These are phyloP conservation scores for Diutina mesorugosa DNA, from an alignment of 1,139 yeast species.

Conservation along the genomic window DNA sequence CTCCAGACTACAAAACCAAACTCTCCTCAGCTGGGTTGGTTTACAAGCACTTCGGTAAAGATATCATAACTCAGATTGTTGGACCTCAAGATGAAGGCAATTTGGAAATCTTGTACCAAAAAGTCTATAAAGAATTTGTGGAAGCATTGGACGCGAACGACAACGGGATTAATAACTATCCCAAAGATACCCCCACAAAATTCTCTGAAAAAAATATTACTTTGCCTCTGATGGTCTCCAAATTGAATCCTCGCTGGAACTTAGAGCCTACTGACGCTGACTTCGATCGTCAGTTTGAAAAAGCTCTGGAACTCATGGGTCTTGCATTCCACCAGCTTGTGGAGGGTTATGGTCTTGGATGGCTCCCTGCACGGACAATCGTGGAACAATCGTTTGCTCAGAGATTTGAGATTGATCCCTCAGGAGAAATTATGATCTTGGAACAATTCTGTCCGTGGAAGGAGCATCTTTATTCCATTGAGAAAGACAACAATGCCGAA, in stretches of 20 bases:
- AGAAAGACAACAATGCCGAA: conserved; percentile 39
- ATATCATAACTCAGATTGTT: conserved; percentile 33
- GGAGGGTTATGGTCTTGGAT: conserved; percentile 64
- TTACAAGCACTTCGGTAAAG: conserved; percentile 85
- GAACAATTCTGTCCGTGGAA: conserved; percentile 86
- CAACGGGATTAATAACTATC: conserved; percentile 75
- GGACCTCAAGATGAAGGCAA: conserved; percentile 16
- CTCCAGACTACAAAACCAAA: conserved; percentile 41
- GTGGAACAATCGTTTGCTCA: conserved; percentile 57
- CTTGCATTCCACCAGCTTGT: conserved; percentile 57
- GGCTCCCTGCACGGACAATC: conserved; percentile 81
- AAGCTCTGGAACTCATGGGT: conserved; percentile 80
- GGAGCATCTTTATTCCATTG: conserved; percentile 73
- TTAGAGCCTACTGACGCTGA: conserved; percentile 49
- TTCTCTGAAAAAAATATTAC: conserved; percentile 51
- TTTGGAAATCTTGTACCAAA: conserved; percentile 53
- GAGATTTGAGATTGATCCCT: conserved; percentile 39
- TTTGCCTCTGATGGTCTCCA: conserved; percentile 67
- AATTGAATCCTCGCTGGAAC: conserved; percentile 81
- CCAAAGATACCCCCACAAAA: conserved; percentile 29
- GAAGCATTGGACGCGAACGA: conserved; percentile 95
- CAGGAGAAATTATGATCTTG: conserved; percentile 65
- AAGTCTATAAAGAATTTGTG: conserved; percentile 71
- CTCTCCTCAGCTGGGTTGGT: conserved; percentile 89
- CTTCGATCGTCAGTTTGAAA: conserved; percentile 51